Percentiles rank a stretch among this genome's conserved stretches.
phyloP scores from a whole-genome alignment of 2,329 filamentous ascomycete species.

The Alternaria sp. region DNA sequence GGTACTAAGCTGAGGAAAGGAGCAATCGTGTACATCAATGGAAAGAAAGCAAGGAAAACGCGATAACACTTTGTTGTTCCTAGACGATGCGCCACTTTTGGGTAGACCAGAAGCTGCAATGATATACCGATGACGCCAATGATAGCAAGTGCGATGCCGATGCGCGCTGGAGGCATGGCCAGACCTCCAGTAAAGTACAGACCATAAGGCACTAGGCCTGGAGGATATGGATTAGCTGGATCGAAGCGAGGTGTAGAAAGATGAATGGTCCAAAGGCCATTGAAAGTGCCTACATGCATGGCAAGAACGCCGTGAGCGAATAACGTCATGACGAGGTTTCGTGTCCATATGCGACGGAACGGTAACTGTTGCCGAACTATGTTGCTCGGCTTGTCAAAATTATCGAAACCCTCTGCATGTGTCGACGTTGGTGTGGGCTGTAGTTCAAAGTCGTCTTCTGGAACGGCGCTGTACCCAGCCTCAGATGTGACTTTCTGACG shows the following conservation, averaged over 20 bases:
- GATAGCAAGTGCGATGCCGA: constrained; percentile 59
- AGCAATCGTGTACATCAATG: constrained; percentile 54
- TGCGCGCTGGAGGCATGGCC: constrained; percentile 57
- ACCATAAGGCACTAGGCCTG: constrained; percentile 47
- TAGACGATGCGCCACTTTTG: constrained; percentile 52
- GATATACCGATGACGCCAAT: constrained; percentile 58
- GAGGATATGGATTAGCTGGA: constrained; percentile 44
- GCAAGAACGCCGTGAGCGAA: constrained; percentile 57
- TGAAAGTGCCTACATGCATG: constrained; percentile 61
- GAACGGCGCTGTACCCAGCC: constrained; percentile 45
- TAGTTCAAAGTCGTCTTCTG: constrained; percentile 42
- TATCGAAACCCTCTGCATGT: constrained; percentile 5
- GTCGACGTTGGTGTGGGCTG: constrained; percentile 42
- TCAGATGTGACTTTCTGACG: constrained; percentile 30
- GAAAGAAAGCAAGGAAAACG: constrained; percentile 55
- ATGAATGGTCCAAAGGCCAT: constrained; percentile 60
- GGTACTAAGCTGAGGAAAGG: constrained; percentile 57
- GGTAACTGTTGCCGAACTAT: constrained; percentile 49
- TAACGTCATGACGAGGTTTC: constrained; percentile 56
- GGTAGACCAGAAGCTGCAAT: constrained; percentile 59
- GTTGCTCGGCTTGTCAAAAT: constrained; percentile 23
- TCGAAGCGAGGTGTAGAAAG: constrained; percentile 58
- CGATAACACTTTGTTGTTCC: constrained; percentile 55
- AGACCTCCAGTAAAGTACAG: constrained; percentile 61
- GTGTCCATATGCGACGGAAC: constrained; percentile 58